These are phyloP conservation scores for Ocimum tenuiflorum DNA, from an alignment of 257 asterid species.

Conservation along the genomic window DNA sequence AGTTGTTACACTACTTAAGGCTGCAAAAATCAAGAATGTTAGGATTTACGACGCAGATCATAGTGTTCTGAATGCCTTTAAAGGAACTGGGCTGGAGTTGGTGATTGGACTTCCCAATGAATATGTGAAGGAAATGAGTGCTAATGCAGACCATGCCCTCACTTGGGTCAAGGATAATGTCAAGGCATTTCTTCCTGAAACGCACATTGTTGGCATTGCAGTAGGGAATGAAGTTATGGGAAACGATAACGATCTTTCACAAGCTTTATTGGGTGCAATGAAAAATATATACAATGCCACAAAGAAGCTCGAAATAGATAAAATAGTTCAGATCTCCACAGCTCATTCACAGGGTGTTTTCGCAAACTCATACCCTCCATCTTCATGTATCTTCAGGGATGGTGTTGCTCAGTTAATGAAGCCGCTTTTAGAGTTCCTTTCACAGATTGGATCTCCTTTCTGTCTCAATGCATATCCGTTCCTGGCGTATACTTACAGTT, in stretches of 20 bases:
- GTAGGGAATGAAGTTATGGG: slow-evolving; percentile 84
- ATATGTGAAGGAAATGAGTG: slow-evolving; percentile 57
- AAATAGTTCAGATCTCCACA: slow-evolving; percentile 59
- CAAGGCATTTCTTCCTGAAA: slow-evolving; percentile 72
- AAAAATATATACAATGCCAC: slow-evolving; percentile 78
- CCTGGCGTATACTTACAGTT: slow-evolving; percentile 64
- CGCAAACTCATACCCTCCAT: slow-evolving; percentile 75
- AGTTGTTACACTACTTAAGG: slow-evolving; percentile 68
- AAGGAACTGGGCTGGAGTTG: slow-evolving; percentile 78
- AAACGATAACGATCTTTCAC: slow-evolving; percentile 43
- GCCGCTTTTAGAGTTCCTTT: slow-evolving; percentile 79
- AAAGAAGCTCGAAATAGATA: slow-evolving; percentile 43
- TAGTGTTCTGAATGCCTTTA: slow-evolving; percentile 73
- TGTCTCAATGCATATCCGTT: slow-evolving; percentile 95
- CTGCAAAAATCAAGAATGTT: slow-evolving; percentile 85
- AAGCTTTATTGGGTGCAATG: slow-evolving; percentile 59
- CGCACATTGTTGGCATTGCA: slow-evolving; percentile 74
- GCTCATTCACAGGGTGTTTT: slow-evolving; percentile 81
- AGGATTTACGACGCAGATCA: slow-evolving; percentile 79
- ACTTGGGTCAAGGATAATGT: slow-evolving; percentile 89
- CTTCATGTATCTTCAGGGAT: slow-evolving; percentile 65
- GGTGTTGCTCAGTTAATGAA: slow-evolving; percentile 63
- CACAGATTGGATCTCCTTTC: slow-evolving; percentile 73
- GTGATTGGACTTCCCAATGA: slow-evolving; percentile 81
- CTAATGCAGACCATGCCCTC: slow-evolving; percentile 60